These are phyloP conservation scores for Ocimum tenuiflorum DNA, from an alignment of 257 asterid genomes.

Conservation along the genomic window DNA sequence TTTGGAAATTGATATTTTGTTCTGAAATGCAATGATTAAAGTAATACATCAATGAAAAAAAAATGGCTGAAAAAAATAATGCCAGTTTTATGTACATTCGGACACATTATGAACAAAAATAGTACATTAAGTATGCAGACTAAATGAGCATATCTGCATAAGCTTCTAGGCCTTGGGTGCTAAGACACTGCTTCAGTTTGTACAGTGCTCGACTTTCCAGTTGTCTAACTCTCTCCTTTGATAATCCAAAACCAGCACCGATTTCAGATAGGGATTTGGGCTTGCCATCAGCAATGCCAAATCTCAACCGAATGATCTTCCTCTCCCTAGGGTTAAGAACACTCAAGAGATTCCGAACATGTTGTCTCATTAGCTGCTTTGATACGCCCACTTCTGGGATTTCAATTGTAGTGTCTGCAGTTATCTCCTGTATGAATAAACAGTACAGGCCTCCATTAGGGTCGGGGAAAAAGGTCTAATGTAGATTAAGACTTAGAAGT, in stretches of 20 bases:
- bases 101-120: not conserved
- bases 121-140: constrained; percentile 12
- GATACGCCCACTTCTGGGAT: constrained; percentile 43
- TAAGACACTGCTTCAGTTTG: constrained; percentile 70
- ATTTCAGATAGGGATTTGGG: constrained; percentile 70
- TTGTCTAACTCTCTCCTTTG: constrained; percentile 87
- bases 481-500: too few species aligned
- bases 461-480: too few species aligned
- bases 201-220: constrained; percentile 69
- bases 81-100: constrained; percentile 32
- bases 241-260: constrained; percentile 58
- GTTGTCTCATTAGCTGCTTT: constrained; percentile 80
- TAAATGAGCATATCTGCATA: constrained; percentile 51
- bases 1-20: too few species aligned
- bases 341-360: constrained; percentile 52
- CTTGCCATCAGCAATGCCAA: constrained; percentile 57
- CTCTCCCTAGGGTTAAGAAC: constrained; percentile 69
- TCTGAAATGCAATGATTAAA: too few species aligned
- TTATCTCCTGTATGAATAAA: constrained; percentile 95
- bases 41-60: too few species aligned
- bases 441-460: too few species aligned
- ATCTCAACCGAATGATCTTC: constrained; percentile 57
- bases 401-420: constrained; percentile 69
- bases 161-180: constrained; percentile 62
- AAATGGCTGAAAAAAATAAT: too few species aligned